Percentiles rank a stretch among this genome's conserved stretches.
Evolutionary conservation across 2,329 filamentous ascomycete genomes (phyloP).

Genomic region (Ophiostoma sp.): DNA sequence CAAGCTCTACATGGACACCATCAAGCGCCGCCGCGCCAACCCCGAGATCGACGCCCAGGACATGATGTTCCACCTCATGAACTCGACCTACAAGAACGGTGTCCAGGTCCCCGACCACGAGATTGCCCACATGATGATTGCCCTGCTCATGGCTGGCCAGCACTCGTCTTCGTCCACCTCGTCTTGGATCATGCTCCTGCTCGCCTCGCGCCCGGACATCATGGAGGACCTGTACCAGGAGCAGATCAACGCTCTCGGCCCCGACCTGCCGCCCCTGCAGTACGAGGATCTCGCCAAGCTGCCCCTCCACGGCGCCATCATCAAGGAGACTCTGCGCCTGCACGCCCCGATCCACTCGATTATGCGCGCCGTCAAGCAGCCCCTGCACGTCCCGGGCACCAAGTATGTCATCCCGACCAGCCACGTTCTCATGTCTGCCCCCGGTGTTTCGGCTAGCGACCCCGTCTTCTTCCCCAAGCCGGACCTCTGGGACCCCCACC

Average conservation of each 20-base stretch:
- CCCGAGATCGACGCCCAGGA: conserved; percentile 54
- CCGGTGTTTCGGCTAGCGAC: conserved; percentile 75
- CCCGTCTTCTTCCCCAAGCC: conserved; percentile 79
- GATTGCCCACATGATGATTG: conserved; percentile 84
- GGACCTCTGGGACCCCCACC: conserved; percentile 81
- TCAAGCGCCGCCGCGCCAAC: conserved; percentile 59
- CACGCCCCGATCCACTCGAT: conserved; percentile 95
- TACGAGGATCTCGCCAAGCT: conserved; percentile 79
- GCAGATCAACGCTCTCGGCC: conserved; percentile 71
- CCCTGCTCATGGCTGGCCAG: conserved; percentile 79
- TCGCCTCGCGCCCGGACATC: conserved; percentile 69
- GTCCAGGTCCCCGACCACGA: conserved; percentile 68
- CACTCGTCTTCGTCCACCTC: conserved; percentile 78
- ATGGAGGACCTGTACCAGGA: conserved; percentile 73
- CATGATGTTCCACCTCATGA: conserved; percentile 81
- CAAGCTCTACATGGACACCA: conserved; percentile 73
- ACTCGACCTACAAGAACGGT: conserved; percentile 73
- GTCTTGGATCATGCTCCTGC: conserved; percentile 73
- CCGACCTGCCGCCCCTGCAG: conserved; percentile 70
- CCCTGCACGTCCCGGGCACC: conserved; percentile 80
- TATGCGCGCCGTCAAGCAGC: conserved; percentile 85
- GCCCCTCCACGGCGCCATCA: conserved; percentile 76
- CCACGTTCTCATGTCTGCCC: conserved; percentile 81
- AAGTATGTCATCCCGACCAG: conserved; percentile 78
- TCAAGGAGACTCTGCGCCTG: conserved; percentile 89